Conservation (phyloP, 176 grass and related monocot genomes). For the Juncus effusus region DNA sequence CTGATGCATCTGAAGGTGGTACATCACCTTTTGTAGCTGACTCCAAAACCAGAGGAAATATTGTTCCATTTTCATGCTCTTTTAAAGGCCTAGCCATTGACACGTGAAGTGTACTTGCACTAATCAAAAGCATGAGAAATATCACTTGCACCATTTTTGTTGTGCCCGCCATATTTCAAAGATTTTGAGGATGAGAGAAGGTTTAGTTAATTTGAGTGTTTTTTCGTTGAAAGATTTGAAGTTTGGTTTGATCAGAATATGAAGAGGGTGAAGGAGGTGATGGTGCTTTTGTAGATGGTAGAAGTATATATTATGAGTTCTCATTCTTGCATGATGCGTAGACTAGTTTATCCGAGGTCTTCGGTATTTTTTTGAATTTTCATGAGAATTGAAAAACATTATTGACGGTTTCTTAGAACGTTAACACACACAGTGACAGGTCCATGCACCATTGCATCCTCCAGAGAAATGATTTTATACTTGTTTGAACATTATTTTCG, state of each 20-base stretch:
- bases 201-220: not conserved
- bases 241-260: constrained; percentile 1
- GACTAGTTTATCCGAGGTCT: no score
- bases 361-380: no score
- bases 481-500: no score
- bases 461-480: no score
- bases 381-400: no score
- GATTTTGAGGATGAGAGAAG: no score
- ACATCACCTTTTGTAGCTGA: not conserved
- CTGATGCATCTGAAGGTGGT: not conserved
- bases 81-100: constrained; percentile 4
- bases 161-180: constrained; percentile 6
- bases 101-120: constrained; percentile 1
- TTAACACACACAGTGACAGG: no score
- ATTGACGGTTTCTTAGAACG: no score
- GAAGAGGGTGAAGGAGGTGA: not conserved
- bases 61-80: not conserved
- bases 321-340: not conserved
- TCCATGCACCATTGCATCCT: no score
- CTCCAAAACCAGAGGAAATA: not conserved
- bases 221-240: not conserved
- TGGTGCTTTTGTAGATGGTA: not conserved
- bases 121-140: not conserved
- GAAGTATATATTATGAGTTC: not conserved
- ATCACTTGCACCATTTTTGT: constrained; percentile 2